Evolutionary conservation across 768 basidiomycete species (phyloP).

Genomic region (Pleurotus giganteus): DNA sequence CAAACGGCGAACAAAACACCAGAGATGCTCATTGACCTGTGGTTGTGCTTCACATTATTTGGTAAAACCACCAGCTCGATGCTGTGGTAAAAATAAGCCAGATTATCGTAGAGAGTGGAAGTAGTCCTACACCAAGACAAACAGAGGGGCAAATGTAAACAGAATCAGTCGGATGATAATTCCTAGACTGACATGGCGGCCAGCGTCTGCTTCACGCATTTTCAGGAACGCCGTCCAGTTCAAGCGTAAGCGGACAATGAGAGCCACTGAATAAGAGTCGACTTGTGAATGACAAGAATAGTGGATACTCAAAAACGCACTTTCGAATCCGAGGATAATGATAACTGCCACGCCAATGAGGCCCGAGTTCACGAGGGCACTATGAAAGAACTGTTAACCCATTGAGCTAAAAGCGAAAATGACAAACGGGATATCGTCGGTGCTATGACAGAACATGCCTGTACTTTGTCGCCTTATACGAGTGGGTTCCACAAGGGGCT

Average conservation of each 20-base stretch:
- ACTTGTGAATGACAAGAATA: not conserved
- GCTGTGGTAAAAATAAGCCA: not conserved
- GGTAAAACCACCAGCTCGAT: not conserved
- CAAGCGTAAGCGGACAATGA: not conserved
- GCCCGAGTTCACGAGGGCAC: not conserved
- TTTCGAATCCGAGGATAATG: not conserved
- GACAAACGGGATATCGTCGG: not conserved
- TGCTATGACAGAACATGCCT: constrained; percentile 2
- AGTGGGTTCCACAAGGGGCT: not conserved
- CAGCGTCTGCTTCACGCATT: not conserved
- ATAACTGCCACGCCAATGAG: not conserved
- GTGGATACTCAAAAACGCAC: not conserved
- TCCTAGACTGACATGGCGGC: not conserved
- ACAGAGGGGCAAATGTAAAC: constrained; percentile 1
- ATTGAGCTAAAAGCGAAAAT: not conserved
- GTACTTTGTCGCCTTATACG: not conserved
- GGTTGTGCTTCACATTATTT: not conserved
- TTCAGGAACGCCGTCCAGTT: not conserved
- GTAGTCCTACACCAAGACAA: not conserved
- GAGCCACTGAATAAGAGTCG: not conserved
- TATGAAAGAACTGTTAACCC: not conserved
- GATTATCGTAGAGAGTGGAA: not conserved
- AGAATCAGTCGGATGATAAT: not conserved
- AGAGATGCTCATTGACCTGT: not conserved
- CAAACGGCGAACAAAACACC: not conserved